These are phyloP conservation scores for Pleurotus djamor DNA, from an alignment of 768 basidiomycete species.

Conservation along the genomic window DNA sequence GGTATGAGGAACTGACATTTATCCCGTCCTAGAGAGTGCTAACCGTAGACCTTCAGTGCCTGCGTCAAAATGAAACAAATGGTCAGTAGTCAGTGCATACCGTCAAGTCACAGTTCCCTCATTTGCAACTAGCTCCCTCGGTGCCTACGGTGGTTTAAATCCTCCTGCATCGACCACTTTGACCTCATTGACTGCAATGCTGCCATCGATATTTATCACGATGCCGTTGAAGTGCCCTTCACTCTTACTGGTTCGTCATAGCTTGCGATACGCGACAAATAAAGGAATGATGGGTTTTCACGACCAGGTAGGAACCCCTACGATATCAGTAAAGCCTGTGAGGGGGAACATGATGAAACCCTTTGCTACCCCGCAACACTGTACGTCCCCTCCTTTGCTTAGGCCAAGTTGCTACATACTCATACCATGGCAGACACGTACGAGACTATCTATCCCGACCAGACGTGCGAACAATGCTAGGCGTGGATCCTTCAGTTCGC, in stretches of 20 bases:
- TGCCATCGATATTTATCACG: constrained; percentile 58
- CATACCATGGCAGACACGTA: constrained; percentile 41
- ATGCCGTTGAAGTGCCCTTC: constrained; percentile 40
- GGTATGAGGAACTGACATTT: constrained; percentile 32
- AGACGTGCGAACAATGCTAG: constrained; percentile 50
- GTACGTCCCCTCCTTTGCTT: constrained; percentile 14
- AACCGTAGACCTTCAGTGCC: constrained; percentile 28
- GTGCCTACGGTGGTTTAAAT: constrained; percentile 55
- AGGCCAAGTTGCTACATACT: constrained; percentile 12
- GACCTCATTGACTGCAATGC: constrained; percentile 67
- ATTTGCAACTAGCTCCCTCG: constrained; percentile 51
- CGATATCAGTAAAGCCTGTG: constrained; percentile 64
- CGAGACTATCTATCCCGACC: constrained; percentile 58
- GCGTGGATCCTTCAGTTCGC: constrained; percentile 50
- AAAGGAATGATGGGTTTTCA: constrained; percentile 14
- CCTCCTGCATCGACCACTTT: constrained; percentile 58
- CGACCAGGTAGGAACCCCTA: constrained; percentile 54
- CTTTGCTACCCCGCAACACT: constrained; percentile 49
- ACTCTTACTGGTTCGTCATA: constrained; percentile 33
- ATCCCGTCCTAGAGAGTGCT: constrained; percentile 26
- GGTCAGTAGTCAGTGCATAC: constrained; percentile 33
- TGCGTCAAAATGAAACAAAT: constrained; percentile 60
- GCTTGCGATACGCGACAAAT: background rate
- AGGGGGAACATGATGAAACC: constrained; percentile 39
- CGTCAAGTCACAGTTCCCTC: background rate